Evolutionary conservation across 1,139 yeast species (phyloP).

Genomic region (Taiozyma sp.): DNA sequence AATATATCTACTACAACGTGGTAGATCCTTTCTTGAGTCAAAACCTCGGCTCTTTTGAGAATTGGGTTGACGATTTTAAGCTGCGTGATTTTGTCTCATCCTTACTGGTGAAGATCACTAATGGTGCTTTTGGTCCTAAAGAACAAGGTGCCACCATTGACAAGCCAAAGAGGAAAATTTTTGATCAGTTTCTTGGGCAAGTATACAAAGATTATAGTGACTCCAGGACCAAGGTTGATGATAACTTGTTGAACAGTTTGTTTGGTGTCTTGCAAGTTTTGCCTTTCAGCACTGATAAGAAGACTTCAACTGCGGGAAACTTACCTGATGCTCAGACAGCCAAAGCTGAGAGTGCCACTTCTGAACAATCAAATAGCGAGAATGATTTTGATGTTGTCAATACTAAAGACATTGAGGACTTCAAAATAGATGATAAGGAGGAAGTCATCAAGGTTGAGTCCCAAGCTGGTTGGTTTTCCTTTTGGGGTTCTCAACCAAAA

Average conservation of each 20-base stretch:
- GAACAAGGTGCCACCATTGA: neutral
- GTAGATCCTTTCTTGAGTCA: conserved; percentile 20
- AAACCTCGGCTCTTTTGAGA: conserved; percentile 18
- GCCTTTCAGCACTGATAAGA: neutral
- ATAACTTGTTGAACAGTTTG: conserved; percentile 3
- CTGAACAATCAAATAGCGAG: conserved; percentile 11
- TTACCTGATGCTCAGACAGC: neutral
- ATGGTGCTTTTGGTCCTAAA: neutral
- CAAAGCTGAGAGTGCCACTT: neutral
- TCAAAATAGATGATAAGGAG: conserved; percentile 22
- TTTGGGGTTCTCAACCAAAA: neutral
- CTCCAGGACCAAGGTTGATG: neutral
- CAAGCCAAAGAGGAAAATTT: neutral
- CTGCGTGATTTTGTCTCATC: neutral
- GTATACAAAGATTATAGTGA: neutral
- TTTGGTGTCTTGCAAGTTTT: conserved; percentile 1
- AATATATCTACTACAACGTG: conserved; percentile 22
- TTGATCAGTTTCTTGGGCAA: neutral
- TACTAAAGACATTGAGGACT: conserved; percentile 28
- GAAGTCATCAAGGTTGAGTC: neutral
- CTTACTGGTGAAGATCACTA: neutral
- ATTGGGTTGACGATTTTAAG: conserved; percentile 5
- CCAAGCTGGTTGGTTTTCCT: conserved; percentile 11
- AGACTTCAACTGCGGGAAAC: neutral
- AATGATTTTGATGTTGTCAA: conserved; percentile 41